Evolutionary conservation across 2,329 filamentous ascomycete species (phyloP).

Genomic region (Ophiostoma australiae): DNA sequence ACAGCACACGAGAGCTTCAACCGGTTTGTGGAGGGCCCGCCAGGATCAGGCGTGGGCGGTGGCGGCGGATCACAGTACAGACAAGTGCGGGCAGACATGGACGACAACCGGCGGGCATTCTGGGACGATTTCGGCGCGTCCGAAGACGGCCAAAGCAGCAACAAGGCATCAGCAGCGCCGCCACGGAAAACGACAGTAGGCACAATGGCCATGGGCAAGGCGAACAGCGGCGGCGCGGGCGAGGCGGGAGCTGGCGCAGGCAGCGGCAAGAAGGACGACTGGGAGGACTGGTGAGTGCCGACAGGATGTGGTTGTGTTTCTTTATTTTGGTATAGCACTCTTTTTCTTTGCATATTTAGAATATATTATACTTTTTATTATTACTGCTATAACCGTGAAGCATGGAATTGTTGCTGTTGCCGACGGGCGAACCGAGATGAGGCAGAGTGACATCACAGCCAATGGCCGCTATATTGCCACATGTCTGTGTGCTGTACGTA

Average conservation of each 20-base stretch:
- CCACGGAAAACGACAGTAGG: constrained; percentile 46
- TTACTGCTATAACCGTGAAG: background rate
- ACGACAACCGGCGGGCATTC: constrained; percentile 72
- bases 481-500: constrained; percentile 9
- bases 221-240: constrained; percentile 34
- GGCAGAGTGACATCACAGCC: constrained; percentile 7
- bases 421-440: background rate
- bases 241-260: constrained; percentile 23
- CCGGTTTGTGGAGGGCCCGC: constrained; percentile 77
- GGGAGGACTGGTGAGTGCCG: constrained; percentile 54
- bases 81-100: constrained; percentile 39
- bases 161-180: constrained; percentile 40
- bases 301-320: background rate
- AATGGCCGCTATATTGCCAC: background rate
- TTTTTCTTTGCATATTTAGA: background rate
- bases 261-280: constrained; percentile 51
- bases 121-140: constrained; percentile 84
- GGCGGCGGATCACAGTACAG: constrained; percentile 35
- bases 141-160: constrained; percentile 49
- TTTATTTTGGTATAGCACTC: background rate
- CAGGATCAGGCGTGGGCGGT: constrained; percentile 29
- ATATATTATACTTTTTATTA: background rate
- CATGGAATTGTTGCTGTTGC: background rate
- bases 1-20: constrained; percentile 74
- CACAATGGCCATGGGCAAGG: constrained; percentile 56